phyloP scores from a whole-genome alignment of 352 stramenopile species.

The Aphanomyces cochlioides region DNA sequence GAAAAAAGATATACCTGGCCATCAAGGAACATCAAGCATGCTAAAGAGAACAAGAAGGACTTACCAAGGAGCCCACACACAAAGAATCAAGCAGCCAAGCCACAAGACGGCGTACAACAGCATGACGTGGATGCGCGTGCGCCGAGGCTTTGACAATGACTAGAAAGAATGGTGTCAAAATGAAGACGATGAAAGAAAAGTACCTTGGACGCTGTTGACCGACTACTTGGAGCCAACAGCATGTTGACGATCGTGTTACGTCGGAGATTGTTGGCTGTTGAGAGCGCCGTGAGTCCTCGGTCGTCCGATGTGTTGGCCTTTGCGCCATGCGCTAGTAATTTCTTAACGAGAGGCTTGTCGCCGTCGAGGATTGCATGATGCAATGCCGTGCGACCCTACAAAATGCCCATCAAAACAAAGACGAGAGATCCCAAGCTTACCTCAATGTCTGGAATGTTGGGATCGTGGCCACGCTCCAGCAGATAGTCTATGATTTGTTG shows the following conservation, averaged over 20 bases:
- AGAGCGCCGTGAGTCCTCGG: slow-evolving; percentile 18
- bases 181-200: not conserved
- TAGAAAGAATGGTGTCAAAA: slow-evolving; percentile 9
- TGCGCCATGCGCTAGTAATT: slow-evolving; percentile 12
- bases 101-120: slow-evolving; percentile 49
- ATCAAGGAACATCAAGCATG: not conserved
- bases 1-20: slow-evolving; percentile 31
- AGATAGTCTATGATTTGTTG: slow-evolving; percentile 70
- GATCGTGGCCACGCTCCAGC: slow-evolving; percentile 52
- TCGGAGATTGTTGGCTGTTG: slow-evolving; percentile 23
- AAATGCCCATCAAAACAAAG: not conserved
- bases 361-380: slow-evolving; percentile 19
- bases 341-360: slow-evolving; percentile 16
- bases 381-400: slow-evolving; percentile 15
- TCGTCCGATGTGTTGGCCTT: slow-evolving; percentile 15
- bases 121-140: slow-evolving; percentile 50
- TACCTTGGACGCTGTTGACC: not conserved
- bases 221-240: not conserved
- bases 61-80: slow-evolving; percentile 70
- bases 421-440: not conserved
- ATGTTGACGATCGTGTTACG: slow-evolving; percentile 15
- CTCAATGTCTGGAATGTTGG: slow-evolving; percentile 44
- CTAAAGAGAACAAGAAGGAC: not conserved
- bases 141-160: slow-evolving; percentile 48
- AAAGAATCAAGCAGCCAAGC: slow-evolving; percentile 53